Evolutionary conservation across 331 rosid species (phyloP), one percentile per base, ranked within the genome.

Genomic region (Arachis monticola): DNA sequence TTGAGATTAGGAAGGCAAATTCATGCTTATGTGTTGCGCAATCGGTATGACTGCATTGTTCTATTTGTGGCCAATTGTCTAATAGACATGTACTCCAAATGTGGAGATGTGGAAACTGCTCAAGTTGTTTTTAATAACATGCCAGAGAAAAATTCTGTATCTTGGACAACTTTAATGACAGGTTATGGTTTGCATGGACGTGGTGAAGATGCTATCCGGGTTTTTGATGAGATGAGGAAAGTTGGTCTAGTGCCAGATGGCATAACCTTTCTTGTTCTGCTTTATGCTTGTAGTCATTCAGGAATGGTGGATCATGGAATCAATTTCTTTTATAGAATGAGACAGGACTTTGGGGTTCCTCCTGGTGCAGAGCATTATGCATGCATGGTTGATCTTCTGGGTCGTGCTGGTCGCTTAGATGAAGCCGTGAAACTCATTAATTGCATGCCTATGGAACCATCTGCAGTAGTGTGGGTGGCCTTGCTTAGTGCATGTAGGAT

Each of bases 141-240:
- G 90, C 50, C 73, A 50, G 77, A 77, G 73, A 79, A 77, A 53
- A 91, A 93, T 84, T 77, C 74, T 46, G 96, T 93, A 72, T 91
- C 98, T 32, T 93, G 97, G 98, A 91, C 98, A 8, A 83, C 96
- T 44, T 78, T 91, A 44, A 83, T 93, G 85, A 85, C 90, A 0
- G 94, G 97, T 42, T 93, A 93, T 62, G 96, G 88, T 65, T 84
- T 91, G 91, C 98, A 93, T 48, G 98, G 98, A 48, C 85, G 84
- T 40, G 94, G 97, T 11, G 90, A 88, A 83, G 95, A 93, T 68
- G 91, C 94, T 72, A 74, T 91, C 60, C 80, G 48, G 8, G 83
- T 91, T 77, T 93, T 93, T 55, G 74, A 77, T 69, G 84, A 83
- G 76, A 91, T 93, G 91, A 85, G 76, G 68, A 67, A 77, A 68